A percentile compares a stretch with the other conserved stretches of the same genome.
Evolutionary conservation across 805 yeast species (phyloP).

Genomic region (Kockiozyma suomiensis): DNA sequence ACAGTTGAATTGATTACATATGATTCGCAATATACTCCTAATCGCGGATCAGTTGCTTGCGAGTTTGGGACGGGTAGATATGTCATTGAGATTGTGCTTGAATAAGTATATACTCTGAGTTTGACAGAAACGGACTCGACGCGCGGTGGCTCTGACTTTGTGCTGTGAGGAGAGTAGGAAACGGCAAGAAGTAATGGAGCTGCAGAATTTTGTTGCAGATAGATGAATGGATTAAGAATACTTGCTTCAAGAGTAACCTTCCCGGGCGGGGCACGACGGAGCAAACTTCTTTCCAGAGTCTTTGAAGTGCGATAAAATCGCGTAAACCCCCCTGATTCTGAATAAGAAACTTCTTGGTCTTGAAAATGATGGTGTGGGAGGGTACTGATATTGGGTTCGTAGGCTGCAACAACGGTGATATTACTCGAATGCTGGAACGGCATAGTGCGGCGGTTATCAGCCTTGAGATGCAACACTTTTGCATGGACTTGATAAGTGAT

Average conservation of each 20-base stretch:
- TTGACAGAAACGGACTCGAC: slow-evolving; percentile 21
- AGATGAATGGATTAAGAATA: slow-evolving; percentile 19
- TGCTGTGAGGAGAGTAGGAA: slow-evolving; percentile 11
- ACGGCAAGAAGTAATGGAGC: slow-evolving; percentile 19
- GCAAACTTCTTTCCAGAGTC: slow-evolving; percentile 5
- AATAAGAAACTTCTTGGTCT: slow-evolving; percentile 12
- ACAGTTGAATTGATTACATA: slow-evolving; percentile 8
- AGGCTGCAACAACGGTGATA: slow-evolving; percentile 20
- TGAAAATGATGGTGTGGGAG: slow-evolving; percentile 14
- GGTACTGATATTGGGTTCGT: slow-evolving; percentile 12
- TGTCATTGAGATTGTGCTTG: slow-evolving; percentile 9
- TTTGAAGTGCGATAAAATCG: slow-evolving; percentile 23
- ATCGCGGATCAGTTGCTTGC: slow-evolving; percentile 11
- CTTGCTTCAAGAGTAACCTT: slow-evolving; percentile 20
- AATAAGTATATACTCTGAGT: slow-evolving; percentile 20
- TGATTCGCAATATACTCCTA: slow-evolving; percentile 20
- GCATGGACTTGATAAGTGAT: slow-evolving; percentile 18
- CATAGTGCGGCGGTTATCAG: not conserved
- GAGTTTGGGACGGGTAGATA: slow-evolving; percentile 27
- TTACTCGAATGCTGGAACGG: not conserved
- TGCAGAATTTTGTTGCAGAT: not conserved
- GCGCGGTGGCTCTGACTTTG: slow-evolving; percentile 6
- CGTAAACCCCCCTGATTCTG: slow-evolving; percentile 14
- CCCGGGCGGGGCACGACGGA: slow-evolving; percentile 9
- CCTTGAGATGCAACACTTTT: not conserved